Evolutionary conservation across 148 eudicot species (phyloP).

Genomic region (Simmondsia chinensis): DNA sequence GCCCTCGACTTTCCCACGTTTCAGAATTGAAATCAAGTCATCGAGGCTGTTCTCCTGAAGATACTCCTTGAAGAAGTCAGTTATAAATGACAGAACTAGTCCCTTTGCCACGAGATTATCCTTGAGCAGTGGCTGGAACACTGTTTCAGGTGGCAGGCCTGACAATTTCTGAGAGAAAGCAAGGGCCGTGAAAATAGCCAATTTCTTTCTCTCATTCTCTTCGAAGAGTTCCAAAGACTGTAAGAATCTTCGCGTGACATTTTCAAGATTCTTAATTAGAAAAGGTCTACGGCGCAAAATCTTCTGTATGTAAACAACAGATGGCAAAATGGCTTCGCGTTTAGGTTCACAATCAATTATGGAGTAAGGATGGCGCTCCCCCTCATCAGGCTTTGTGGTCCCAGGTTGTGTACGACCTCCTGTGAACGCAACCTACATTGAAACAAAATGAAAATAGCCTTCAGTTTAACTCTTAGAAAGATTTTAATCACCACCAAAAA

Average conservation of each 20-base stretch:
- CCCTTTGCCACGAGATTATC: slow-evolving; percentile 97
- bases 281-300: slow-evolving; percentile 82
- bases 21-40: slow-evolving; percentile 83
- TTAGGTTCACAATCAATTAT: slow-evolving; percentile 75
- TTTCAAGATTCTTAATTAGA: slow-evolving; percentile 94
- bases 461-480: too few relatives aligned
- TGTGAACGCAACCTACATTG: slow-evolving; percentile 68
- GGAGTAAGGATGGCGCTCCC: slow-evolving; percentile 91
- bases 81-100: slow-evolving; percentile 78
- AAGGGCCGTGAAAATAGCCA: slow-evolving; percentile 97
- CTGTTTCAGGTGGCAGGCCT: slow-evolving; percentile 95
- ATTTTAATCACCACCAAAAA: too few relatives aligned
- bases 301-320: slow-evolving; percentile 89
- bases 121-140: slow-evolving; percentile 92
- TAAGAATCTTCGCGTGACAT: slow-evolving; percentile 86
- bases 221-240: slow-evolving; percentile 96
- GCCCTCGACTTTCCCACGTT: slow-evolving; percentile 89
- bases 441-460: background rate
- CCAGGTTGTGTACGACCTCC: slow-evolving; percentile 99
- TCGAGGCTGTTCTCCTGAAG: slow-evolving; percentile 88
- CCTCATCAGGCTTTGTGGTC: slow-evolving; percentile 94
- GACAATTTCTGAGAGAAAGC: slow-evolving; percentile 98
- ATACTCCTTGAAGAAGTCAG: slow-evolving; percentile 94
- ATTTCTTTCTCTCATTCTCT: slow-evolving; percentile 83
- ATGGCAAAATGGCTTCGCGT: slow-evolving; percentile 85